Base-by-base conservation (phyloP, 2,329 filamentous ascomycete species). In the Fusarium sacchari region DNA sequence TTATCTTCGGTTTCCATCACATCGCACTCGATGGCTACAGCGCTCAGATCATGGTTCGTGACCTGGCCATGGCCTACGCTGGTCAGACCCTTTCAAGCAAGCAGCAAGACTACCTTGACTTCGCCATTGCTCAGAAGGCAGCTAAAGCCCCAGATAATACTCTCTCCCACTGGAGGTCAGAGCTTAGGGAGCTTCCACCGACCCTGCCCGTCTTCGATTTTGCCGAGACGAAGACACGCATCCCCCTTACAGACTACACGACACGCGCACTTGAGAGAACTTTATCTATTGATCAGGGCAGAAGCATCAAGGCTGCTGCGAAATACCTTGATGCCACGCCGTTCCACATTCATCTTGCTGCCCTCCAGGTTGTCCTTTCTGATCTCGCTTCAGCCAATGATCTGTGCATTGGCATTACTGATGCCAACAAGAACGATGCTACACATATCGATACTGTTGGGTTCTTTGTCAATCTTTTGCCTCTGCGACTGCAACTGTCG, bases 391-490 rank as follows among this genome's bases (percentile, higher is more conserved):
- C 61, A 10, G 39, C n/a, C 22, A 46, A 58, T 3, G 69, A 72
- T 39, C 26, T 70, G 22, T 62, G 53, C 8, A 64, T 72, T 34
- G 67, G 67, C 12, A 56, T 70, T 4, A 64, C 69, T 5, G 69
- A 72, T 32, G 66, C 61, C 7, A 72, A 72, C 28, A 60, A 57
- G n/a, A 50, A 44, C 18, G 49, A 72, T 10, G 55, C 44, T 9
- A n/a, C 64, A 15, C 32, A 57, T 13, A 42, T 58, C 12, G 52
- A 72, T 7, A 52, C 53, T 7, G 39, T 72, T 26, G 69, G 69
- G 3, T 62, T 72, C 20, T 70, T 63, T 22, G 55, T 72, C 26
- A 70, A 72, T 24, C 55, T 72, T 9, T 36, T 72, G 3, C 69
- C 62, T 4, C 22, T 63, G 4, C 50, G 60, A 18, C 26, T 63